Evolutionary conservation across 2,329 filamentous ascomycete genomes (phyloP), one percentile per base, ranked within the genome.

Genomic region (Tolypocladium paradoxum): DNA sequence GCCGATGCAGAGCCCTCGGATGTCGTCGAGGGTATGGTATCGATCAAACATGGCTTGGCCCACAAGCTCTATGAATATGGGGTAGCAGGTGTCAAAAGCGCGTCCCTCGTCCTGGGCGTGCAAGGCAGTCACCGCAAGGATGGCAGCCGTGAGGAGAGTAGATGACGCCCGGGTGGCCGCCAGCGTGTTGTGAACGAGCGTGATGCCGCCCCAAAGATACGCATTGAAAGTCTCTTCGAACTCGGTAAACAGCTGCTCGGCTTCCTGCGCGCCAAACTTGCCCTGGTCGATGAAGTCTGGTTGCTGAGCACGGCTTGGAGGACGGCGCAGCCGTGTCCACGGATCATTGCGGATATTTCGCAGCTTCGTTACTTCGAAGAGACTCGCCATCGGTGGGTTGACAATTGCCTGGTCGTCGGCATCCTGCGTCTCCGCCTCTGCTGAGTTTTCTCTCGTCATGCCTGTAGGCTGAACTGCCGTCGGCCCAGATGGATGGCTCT

Each of bases 1-100:
- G 4, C 78, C 82, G 27, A 85, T 78, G 56, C 79, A 83, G 4
- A 85, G 72, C 1, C 76, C 82, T 7, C 81, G 76, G 37, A 85
- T 73, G 54, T 79, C 77, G 56, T 84, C 81, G 18, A 80, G 63
- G 14, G 76, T 78, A 48, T 83, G 64, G 46, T 66, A 65, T 0
- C 65, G 73, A 40, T 80, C 77, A 56, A 84, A 78, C 61, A 83
- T 78, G 54, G 78, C 77, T 33, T 70, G 74, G 18, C 78, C 76
- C 46, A 83, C 76, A 2, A 84, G 71, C 4, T 75, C 71, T 2
- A 80, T 73, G 57, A 84, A 83, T 55, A 82, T 77, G 51, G 71
- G 71, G 60, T 79, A 83, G 61, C 81, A 83, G 2, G 70, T 67
- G 49, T 78, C 76, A 54, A 83, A 76, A 3, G 76, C 74, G 2